Percentiles rank a stretch among this genome's conserved stretches.
Evolutionary conservation across 2,329 filamentous ascomycete genomes (phyloP).

Genomic region (Ilyonectria robusta): DNA sequence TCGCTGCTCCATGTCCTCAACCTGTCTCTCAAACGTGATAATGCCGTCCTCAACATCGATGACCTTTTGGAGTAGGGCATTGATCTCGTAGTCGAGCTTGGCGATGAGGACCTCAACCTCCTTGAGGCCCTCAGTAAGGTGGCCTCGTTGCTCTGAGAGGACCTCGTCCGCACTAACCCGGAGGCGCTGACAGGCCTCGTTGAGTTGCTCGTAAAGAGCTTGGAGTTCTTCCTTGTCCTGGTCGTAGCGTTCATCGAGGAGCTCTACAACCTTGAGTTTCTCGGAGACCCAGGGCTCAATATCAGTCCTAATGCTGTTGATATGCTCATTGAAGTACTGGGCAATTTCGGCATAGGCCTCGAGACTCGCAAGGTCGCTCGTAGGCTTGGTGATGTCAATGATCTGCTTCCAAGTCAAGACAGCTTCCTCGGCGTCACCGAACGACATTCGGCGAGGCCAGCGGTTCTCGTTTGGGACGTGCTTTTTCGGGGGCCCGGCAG

Average conservation of each 20-base stretch:
- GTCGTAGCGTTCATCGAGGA: slow-evolving; percentile 73
- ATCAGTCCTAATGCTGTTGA: slow-evolving; percentile 65
- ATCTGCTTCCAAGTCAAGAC: slow-evolving; percentile 76
- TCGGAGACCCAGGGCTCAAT: slow-evolving; percentile 73
- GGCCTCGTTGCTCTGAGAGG: slow-evolving; percentile 76
- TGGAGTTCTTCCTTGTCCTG: slow-evolving; percentile 77
- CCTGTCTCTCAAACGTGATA: slow-evolving; percentile 83
- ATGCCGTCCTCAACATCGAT: slow-evolving; percentile 90
- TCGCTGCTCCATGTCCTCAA: slow-evolving; percentile 77
- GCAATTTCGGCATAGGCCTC: slow-evolving; percentile 66
- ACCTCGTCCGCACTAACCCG: slow-evolving; percentile 78
- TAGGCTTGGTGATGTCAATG: slow-evolving; percentile 55
- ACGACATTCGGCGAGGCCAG: slow-evolving; percentile 82
- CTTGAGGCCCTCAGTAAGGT: slow-evolving; percentile 79
- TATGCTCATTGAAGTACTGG: slow-evolving; percentile 66
- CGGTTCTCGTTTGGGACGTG: slow-evolving; percentile 67
- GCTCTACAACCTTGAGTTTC: slow-evolving; percentile 69
- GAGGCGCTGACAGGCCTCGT: slow-evolving; percentile 78
- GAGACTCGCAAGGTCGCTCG: slow-evolving; percentile 46
- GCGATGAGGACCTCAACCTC: slow-evolving; percentile 86
- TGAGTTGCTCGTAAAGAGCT: slow-evolving; percentile 76
- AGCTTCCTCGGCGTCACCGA: slow-evolving; percentile 82
- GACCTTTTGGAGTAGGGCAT: slow-evolving; percentile 82
- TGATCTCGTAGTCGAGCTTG: slow-evolving; percentile 93
- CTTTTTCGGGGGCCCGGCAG: slow-evolving; percentile 48